Evolutionary conservation across 1,139 yeast species (phyloP).

Genomic region (Petasospora rhodanensis): DNA sequence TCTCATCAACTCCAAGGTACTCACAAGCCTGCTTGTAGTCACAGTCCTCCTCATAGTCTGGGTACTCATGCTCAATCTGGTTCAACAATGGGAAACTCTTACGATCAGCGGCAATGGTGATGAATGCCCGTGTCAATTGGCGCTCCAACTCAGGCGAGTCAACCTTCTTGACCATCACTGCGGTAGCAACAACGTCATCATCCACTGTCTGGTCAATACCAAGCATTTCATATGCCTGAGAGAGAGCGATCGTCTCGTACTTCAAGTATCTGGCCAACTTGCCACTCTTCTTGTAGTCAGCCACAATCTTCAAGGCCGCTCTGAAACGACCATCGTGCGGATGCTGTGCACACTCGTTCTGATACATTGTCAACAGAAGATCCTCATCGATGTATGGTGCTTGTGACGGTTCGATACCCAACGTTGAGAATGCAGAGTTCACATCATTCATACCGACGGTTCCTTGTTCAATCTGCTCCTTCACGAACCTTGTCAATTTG

Average conservation of each 20-base stretch:
- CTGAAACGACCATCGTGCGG: constrained; percentile 33
- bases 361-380: constrained; percentile 43
- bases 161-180: constrained; percentile 56
- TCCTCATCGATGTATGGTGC: constrained; percentile 36
- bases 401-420: constrained; percentile 43
- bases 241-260: constrained; percentile 49
- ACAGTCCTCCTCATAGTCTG: constrained; percentile 26
- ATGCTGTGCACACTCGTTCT: constrained; percentile 35
- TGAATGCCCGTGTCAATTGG: constrained; percentile 43
- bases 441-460: constrained; percentile 61
- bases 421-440: constrained; percentile 44
- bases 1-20: constrained; percentile 38
- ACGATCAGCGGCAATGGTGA: constrained; percentile 53
- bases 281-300: constrained; percentile 41
- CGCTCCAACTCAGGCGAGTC: constrained; percentile 39
- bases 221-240: constrained; percentile 57
- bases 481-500: constrained; percentile 46
- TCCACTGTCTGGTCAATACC: constrained; percentile 65
- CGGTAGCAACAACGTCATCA: constrained; percentile 71
- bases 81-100: constrained; percentile 39
- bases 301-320: constrained; percentile 39
- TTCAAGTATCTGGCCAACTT: constrained; percentile 42
- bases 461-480: constrained; percentile 34
- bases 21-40: constrained; percentile 36
- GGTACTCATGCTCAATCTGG: constrained; percentile 28